These are phyloP conservation scores for Yamadazyma philogaea DNA, from an alignment of 805 yeast genomes.

Conservation along the genomic window DNA sequence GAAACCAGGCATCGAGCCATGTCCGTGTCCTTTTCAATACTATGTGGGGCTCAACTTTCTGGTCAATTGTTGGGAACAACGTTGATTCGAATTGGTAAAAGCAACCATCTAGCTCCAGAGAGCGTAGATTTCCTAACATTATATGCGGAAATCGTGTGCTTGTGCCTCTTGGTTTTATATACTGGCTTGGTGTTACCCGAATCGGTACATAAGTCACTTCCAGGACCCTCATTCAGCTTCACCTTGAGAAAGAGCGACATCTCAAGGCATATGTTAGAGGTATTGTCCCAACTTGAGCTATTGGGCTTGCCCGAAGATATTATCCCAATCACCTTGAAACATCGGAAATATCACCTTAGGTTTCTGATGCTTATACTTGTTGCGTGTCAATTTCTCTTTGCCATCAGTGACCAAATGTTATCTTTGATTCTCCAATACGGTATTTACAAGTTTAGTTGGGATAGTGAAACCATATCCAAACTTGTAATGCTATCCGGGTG, in stretches of 20 bases:
- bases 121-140: background rate
- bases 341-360: slow-evolving; percentile 1
- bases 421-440: slow-evolving; percentile 48
- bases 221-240: background rate
- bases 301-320: slow-evolving; percentile 6
- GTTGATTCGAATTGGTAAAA: slow-evolving; percentile 1
- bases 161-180: slow-evolving; percentile 12
- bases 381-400: slow-evolving; percentile 31
- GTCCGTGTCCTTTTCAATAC: slow-evolving; percentile 55
- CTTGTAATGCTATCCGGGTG: slow-evolving; percentile 43
- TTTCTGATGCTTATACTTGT: slow-evolving; percentile 27
- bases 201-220: background rate
- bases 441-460: slow-evolving; percentile 51
- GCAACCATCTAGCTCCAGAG: background rate
- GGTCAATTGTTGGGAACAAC: slow-evolving; percentile 3
- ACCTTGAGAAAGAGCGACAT: background rate
- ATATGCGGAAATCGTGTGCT: background rate
- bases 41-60: slow-evolving; percentile 20
- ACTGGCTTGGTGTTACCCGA: slow-evolving; percentile 7
- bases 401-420: slow-evolving; percentile 32
- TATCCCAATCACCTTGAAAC: slow-evolving; percentile 5
- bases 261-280: background rate
- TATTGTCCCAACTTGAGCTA: slow-evolving; percentile 1
- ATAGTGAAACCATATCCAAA: slow-evolving; percentile 49
- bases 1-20: slow-evolving; percentile 45